Evolutionary conservation across 495 filamentous ascomycete species (phyloP), one percentile per base, ranked within the genome.

Genomic region (Friedmanniomyces simplex): DNA sequence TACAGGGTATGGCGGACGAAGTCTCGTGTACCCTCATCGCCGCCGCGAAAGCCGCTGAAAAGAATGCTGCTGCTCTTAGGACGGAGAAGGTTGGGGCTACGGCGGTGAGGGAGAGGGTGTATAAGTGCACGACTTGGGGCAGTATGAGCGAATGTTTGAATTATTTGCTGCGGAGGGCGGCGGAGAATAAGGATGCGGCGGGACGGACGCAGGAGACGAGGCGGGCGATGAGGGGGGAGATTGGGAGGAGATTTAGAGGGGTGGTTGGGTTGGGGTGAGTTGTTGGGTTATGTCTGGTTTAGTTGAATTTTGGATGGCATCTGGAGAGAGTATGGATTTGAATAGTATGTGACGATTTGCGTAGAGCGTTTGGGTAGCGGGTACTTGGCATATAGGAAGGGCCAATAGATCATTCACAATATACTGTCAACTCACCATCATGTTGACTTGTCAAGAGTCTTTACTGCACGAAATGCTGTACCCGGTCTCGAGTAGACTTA

Each of bases 1-100:
- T 98, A 7, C 86, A 91, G 76, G 93, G 93, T 21, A 96, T 96
- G 93, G 93, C 93, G 16, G 93, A 98, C 60, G 93, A 98, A 65
- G 82, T 98, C 21, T 88, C 84, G 71, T 87, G 87, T 60, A 85
- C 88, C 64, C 73, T 96, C 16, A 79, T 95, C 24, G 69, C 82
- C 58, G 78, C 77, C 3, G 71, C 76, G 57, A 53, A 64, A 60
- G 57, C 54, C 7, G 37, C 37, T 30, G 47, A 43, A 43, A 25
- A 25, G 55, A 16, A 3, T 32, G 28, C 28, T 32, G 18, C n/a
- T n/a, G n/a, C n/a, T n/a, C n/a, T n/a, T n/a, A 43, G 18, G 14
- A 43, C 3, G 39, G 14, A 43, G 18, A 5, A 16, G 4, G 5
- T 34, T 34, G 50, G 54, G 32, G 65, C 74, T 55, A 62, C 66